Percentiles rank a stretch among this genome's conserved stretches.
Evolutionary conservation across 345 rosid genomes (phyloP).

Genomic region (Pseudoturritis turrita): DNA sequence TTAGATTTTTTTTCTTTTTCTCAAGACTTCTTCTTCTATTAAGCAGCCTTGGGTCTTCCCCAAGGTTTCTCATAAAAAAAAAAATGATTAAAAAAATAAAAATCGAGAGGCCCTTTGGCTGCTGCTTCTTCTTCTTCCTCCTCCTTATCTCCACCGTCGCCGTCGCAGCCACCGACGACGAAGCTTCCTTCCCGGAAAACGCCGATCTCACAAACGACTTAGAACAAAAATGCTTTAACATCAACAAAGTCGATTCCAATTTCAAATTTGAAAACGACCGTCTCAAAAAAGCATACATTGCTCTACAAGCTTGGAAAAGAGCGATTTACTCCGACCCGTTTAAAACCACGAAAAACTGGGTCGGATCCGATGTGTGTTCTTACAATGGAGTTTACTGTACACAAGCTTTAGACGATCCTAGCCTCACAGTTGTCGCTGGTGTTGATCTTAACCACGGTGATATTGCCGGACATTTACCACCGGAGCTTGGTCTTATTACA

Average conservation of each 20-base stretch:
- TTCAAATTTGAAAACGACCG: conserved; percentile 44
- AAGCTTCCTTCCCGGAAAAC: conserved; percentile 38
- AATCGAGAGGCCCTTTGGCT: conserved; percentile 28
- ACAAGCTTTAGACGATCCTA: conserved; percentile 43
- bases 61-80: conserved; percentile 33
- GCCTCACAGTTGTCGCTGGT: conserved; percentile 48
- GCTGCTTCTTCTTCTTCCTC: conserved; percentile 31
- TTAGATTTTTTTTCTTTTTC: neutral
- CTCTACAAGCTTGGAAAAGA: conserved; percentile 60
- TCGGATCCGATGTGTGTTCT: conserved; percentile 51
- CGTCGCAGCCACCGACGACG: conserved; percentile 29
- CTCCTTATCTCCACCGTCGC: conserved; percentile 3
- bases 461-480: conserved; percentile 60
- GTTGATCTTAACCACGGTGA: conserved; percentile 64
- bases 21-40: neutral
- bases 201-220: conserved; percentile 24
- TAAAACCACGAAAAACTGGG: conserved; percentile 52
- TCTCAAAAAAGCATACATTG: conserved; percentile 49
- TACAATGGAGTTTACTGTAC: conserved; percentile 67
- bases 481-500: conserved; percentile 48
- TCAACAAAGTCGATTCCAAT: conserved; percentile 24
- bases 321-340: conserved; percentile 57
- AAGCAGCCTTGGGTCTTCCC: conserved; percentile 45
- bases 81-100: conserved; percentile 11
- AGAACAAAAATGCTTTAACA: conserved; percentile 13